A percentile compares a stretch with the other conserved stretches of the same genome.
These are phyloP conservation scores for Malassezia japonica DNA, from an alignment of 1,284 basidiomycete genomes.

Conservation along the genomic window DNA sequence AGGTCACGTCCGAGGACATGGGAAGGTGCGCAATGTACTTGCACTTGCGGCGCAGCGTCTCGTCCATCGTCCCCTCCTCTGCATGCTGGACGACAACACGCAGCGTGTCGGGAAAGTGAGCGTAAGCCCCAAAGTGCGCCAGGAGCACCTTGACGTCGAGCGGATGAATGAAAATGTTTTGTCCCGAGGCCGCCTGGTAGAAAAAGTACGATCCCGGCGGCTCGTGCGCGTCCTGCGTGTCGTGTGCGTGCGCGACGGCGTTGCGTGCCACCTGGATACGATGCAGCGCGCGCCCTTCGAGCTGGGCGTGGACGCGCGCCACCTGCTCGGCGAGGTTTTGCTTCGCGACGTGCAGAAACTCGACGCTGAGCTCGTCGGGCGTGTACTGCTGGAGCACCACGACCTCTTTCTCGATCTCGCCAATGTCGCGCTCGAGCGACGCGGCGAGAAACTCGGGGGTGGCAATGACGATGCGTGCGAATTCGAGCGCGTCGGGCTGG, in stretches of 20 bases:
- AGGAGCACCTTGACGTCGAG: slow-evolving; percentile 88
- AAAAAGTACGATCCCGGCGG: slow-evolving; percentile 62
- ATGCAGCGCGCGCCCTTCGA: not conserved
- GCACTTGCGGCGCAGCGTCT: slow-evolving; percentile 82
- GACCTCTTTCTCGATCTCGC: slow-evolving; percentile 60
- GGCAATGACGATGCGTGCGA: slow-evolving; percentile 90
- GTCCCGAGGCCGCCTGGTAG: slow-evolving; percentile 86
- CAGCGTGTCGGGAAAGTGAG: slow-evolving; percentile 73
- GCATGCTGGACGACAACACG: slow-evolving; percentile 67
- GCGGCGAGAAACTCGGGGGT: slow-evolving; percentile 65
- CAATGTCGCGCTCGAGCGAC: slow-evolving; percentile 66
- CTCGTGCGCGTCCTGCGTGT: not conserved
- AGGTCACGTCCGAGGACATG: slow-evolving; percentile 82
- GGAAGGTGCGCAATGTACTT: slow-evolving; percentile 91
- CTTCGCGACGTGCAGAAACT: slow-evolving; percentile 67
- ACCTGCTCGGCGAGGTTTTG: slow-evolving; percentile 38
- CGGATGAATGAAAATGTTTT: slow-evolving; percentile 85
- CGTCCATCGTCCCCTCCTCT: slow-evolving; percentile 64
- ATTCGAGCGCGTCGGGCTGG: slow-evolving; percentile 77
- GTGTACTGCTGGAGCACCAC: slow-evolving; percentile 49
- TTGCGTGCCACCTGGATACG: not conserved
- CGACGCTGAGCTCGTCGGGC: slow-evolving; percentile 66
- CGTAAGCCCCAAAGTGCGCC: slow-evolving; percentile 71
- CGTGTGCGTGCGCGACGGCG: not conserved
- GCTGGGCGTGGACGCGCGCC: slow-evolving; percentile 15